phyloP scores from a whole-genome alignment of 2,329 filamentous ascomycete genomes.

The Tympanopsis confertula region DNA sequence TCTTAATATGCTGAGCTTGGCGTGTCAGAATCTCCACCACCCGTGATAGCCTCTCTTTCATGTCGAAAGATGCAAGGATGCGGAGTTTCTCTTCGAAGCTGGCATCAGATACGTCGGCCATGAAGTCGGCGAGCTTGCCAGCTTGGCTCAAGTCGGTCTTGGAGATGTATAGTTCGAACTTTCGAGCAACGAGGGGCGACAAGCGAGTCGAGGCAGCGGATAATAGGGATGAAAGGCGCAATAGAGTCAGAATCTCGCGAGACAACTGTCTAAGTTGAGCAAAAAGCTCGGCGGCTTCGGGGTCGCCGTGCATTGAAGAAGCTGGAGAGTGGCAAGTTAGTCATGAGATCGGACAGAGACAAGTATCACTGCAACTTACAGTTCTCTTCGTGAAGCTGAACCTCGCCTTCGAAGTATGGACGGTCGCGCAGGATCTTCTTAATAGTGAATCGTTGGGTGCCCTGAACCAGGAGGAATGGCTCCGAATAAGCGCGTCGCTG shows the following conservation, averaged over 20 bases:
- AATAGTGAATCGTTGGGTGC: constrained; percentile 64
- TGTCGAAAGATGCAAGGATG: constrained; percentile 68
- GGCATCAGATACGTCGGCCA: constrained; percentile 83
- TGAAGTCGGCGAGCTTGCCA: constrained; percentile 83
- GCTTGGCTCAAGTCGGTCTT: constrained; percentile 74
- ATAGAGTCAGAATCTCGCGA: constrained; percentile 71
- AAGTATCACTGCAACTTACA: constrained; percentile 6
- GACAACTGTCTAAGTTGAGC: constrained; percentile 72
- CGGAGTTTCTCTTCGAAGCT: constrained; percentile 84
- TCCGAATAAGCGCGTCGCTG: constrained; percentile 66
- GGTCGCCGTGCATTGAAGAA: constrained; percentile 32
- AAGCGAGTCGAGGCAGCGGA: constrained; percentile 54
- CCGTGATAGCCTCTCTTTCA: constrained; percentile 66
- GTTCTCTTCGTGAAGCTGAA: constrained; percentile 29
- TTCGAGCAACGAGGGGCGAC: constrained; percentile 73
- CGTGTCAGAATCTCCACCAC: constrained; percentile 75
- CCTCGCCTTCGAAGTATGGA: constrained; percentile 76
- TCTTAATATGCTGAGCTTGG: constrained; percentile 75
- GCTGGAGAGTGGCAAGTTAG: constrained; percentile 3
- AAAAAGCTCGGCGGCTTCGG: constrained; percentile 61
- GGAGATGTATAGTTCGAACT: constrained; percentile 77
- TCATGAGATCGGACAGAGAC: constrained; percentile 1
- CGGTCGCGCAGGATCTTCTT: constrained; percentile 65
- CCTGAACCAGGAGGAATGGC: constrained; percentile 77
- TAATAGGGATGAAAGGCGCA: constrained; percentile 76